Percentiles rank a stretch among this genome's conserved stretches.
Conservation (phyloP, 495 filamentous ascomycete genomes). For the Penicillium cataractarum region DNA sequence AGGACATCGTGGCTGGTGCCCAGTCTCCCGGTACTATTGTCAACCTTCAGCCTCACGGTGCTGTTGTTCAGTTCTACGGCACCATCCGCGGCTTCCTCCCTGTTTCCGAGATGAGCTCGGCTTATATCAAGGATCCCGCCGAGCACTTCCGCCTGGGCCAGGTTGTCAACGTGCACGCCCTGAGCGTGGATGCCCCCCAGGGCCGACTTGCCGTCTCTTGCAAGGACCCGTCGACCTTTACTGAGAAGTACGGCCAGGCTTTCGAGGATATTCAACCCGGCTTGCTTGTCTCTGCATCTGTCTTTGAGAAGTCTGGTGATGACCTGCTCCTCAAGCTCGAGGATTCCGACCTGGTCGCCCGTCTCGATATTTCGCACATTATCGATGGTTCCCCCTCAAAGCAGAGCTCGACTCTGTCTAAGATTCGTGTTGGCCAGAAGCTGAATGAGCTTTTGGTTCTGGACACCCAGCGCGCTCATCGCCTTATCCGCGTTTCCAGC, state of each 20-base stretch:
- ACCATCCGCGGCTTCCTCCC: constrained; percentile 81
- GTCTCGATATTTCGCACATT: constrained; percentile 74
- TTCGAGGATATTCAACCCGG: constrained; percentile 73
- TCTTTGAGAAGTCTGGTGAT: constrained; percentile 83
- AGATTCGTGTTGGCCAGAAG: constrained; percentile 78
- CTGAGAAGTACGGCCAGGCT: constrained; percentile 71
- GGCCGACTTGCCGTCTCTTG: constrained; percentile 84
- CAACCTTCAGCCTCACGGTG: constrained; percentile 74
- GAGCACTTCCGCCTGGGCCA: constrained; percentile 90
- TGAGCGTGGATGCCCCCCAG: constrained; percentile 73
- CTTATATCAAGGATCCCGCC: constrained; percentile 84
- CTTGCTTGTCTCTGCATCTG: constrained; percentile 70
- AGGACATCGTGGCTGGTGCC: constrained; percentile 66
- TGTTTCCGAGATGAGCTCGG: constrained; percentile 95
- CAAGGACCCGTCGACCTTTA: constrained; percentile 81
- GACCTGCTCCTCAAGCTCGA: constrained; percentile 76
- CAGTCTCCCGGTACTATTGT: constrained; percentile 84
- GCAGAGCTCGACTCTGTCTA: constrained; percentile 70
- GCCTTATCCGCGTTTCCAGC: constrained; percentile 72
- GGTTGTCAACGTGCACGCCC: constrained; percentile 82
- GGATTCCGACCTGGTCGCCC: constrained; percentile 70
- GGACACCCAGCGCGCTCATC: constrained; percentile 72
- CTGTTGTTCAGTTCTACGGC: constrained; percentile 92
- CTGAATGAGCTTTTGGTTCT: constrained; percentile 83
- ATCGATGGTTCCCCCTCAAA: constrained; percentile 80